Evolutionary conservation across 2,329 filamentous ascomycete species (phyloP).

Genomic region (Fusarium azukiicola): DNA sequence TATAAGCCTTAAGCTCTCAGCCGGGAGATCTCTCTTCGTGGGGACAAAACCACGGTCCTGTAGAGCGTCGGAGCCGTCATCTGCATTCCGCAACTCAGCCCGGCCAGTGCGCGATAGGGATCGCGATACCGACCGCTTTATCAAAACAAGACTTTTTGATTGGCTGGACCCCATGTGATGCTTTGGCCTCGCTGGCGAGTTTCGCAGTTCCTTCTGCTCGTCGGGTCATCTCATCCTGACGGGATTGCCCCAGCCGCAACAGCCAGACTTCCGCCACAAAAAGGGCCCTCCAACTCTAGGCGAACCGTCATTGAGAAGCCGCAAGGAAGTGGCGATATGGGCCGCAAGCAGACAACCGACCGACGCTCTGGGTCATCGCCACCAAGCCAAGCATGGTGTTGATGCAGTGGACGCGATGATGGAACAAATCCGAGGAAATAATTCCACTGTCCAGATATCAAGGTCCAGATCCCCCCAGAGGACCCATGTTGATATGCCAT

Average conservation of each 20-base stretch:
- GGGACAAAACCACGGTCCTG: slow-evolving; percentile 51
- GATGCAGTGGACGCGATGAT: slow-evolving; percentile 25
- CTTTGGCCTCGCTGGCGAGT: slow-evolving; percentile 62
- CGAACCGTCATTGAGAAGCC: slow-evolving; percentile 4
- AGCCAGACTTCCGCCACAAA: slow-evolving; percentile 70
- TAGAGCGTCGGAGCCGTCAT: slow-evolving; percentile 54
- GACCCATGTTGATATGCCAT: not conserved
- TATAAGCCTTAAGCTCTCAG: slow-evolving; percentile 55
- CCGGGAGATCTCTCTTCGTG: slow-evolving; percentile 64
- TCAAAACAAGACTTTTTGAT: slow-evolving; percentile 66
- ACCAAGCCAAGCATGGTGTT: slow-evolving; percentile 35
- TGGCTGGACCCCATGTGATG: slow-evolving; percentile 62
- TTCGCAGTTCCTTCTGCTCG: slow-evolving; percentile 66
- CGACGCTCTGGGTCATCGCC: slow-evolving; percentile 33
- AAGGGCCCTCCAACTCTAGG: slow-evolving; percentile 65
- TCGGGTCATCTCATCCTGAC: slow-evolving; percentile 68
- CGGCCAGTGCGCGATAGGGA: slow-evolving; percentile 68
- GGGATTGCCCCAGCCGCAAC: slow-evolving; percentile 72
- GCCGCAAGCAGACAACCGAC: slow-evolving; percentile 38
- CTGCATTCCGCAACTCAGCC: slow-evolving; percentile 67
- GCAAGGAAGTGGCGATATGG: slow-evolving; percentile 6
- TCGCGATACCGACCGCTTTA: slow-evolving; percentile 71
- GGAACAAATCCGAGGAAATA: not conserved
- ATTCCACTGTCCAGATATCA: not conserved
- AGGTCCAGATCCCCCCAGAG: not conserved